phyloP scores from a whole-genome alignment of 2,329 filamentous ascomycete species.

The Colletotrichum sp. region DNA sequence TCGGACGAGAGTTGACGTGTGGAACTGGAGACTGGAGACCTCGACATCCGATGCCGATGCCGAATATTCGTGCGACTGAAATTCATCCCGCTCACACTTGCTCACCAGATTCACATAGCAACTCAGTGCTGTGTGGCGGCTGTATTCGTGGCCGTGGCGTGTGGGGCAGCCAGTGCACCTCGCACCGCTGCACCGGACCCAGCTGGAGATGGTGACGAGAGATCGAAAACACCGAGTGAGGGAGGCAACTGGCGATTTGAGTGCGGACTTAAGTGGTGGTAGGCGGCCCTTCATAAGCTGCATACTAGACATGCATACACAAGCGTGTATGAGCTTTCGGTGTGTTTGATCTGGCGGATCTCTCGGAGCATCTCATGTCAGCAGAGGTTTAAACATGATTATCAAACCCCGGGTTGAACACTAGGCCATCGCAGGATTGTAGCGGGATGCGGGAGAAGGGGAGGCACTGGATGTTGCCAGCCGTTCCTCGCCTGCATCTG shows the following conservation, averaged over 20 bases:
- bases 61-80: neutral
- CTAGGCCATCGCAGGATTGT: neutral
- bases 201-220: neutral
- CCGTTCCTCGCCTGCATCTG: neutral
- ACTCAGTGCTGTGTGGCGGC: neutral
- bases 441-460: neutral
- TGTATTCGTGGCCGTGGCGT: neutral
- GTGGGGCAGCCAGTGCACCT: slow-evolving; percentile 1
- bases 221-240: neutral
- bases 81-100: neutral
- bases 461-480: neutral
- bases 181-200: neutral
- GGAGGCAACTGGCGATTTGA: neutral
- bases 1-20: neutral
- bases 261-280: neutral
- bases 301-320: neutral
- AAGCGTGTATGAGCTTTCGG: neutral
- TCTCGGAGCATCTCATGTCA: neutral
- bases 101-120: neutral
- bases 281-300: neutral
- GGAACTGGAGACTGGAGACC: neutral
- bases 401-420: neutral
- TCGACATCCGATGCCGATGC: neutral
- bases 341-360: neutral
- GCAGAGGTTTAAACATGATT: neutral